phyloP scores from a whole-genome alignment of 257 asterid species.

The Lavandula angustifolia region DNA sequence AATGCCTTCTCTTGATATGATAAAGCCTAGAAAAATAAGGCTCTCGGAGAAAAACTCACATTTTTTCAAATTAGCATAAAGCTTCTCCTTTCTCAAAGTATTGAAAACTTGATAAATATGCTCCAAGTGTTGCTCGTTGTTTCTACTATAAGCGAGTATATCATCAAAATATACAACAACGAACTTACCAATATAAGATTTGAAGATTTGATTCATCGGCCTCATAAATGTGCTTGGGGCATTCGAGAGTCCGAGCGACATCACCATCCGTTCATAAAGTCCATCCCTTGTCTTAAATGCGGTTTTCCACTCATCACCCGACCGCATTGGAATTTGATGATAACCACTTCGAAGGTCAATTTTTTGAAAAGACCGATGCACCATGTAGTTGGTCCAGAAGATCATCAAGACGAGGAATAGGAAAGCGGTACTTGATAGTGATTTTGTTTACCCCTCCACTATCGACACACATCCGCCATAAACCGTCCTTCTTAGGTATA shows the following conservation, averaged over 20 bases:
- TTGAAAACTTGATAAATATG: no score
- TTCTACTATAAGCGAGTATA: no score
- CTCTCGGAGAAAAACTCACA: not conserved
- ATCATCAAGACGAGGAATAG: not conserved
- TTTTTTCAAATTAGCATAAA: not conserved
- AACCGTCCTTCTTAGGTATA: not conserved
- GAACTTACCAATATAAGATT: no score
- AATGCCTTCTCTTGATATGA: not conserved
- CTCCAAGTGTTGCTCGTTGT: no score
- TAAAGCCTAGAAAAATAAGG: constrained; percentile 3
- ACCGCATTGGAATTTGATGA: no score
- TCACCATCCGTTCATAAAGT: no score
- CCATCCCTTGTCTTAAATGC: not conserved
- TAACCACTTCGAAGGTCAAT: no score
- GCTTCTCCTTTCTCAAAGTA: not conserved
- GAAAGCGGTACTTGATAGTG: not conserved
- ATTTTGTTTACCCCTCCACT: not conserved
- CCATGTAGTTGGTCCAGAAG: not conserved
- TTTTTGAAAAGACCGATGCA: not conserved
- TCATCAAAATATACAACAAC: no score
- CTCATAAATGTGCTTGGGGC: no score
- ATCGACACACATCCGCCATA: not conserved
- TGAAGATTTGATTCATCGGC: no score
- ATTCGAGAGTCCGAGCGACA: no score
- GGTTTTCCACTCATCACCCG: not conserved